These are phyloP conservation scores for Verticillium zaregamsianum DNA, from an alignment of 2,329 filamentous ascomycete species.

Conservation along the genomic window DNA sequence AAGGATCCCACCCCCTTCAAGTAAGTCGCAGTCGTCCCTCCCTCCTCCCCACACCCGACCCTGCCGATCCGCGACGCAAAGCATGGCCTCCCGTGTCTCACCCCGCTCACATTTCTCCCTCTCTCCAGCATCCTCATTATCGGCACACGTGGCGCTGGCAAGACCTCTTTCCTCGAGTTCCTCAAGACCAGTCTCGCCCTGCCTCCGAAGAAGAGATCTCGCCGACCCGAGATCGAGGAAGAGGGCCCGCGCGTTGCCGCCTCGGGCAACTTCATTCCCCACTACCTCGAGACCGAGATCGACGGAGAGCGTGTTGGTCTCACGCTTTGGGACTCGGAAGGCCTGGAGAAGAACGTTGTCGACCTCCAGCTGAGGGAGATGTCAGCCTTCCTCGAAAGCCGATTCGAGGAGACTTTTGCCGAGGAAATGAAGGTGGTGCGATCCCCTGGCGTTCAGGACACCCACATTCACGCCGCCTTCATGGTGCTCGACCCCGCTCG, in stretches of 20 bases:
- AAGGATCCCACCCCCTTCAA: slow-evolving; percentile 99
- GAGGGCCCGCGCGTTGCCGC: slow-evolving; percentile 44
- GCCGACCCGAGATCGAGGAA: slow-evolving; percentile 44
- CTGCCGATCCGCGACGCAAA: neutral
- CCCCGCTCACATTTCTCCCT: slow-evolving; percentile 6
- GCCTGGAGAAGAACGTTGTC: slow-evolving; percentile 89
- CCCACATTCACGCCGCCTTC: slow-evolving; percentile 95
- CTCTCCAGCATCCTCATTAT: slow-evolving; percentile 75
- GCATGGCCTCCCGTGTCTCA: neutral
- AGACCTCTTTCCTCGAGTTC: slow-evolving; percentile 96
- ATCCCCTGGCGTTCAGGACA: slow-evolving; percentile 88
- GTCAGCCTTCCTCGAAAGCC: slow-evolving; percentile 88
- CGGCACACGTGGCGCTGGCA: slow-evolving; percentile 82
- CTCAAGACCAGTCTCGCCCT: slow-evolving; percentile 81
- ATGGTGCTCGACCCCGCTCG: slow-evolving; percentile 83
- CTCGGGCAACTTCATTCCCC: slow-evolving; percentile 72
- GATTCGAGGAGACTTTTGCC: slow-evolving; percentile 95
- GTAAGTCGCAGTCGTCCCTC: slow-evolving; percentile 53
- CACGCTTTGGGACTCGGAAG: slow-evolving; percentile 95
- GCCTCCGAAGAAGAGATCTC: slow-evolving; percentile 71
- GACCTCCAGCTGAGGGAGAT: slow-evolving; percentile 93
- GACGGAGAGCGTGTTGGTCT: slow-evolving; percentile 87
- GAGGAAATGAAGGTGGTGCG: slow-evolving; percentile 98
- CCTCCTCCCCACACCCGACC: neutral
- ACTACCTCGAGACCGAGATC: slow-evolving; percentile 92